Conservation (phyloP, 164 flowering plant genomes). For the Euptelea pleiosperma region DNA sequence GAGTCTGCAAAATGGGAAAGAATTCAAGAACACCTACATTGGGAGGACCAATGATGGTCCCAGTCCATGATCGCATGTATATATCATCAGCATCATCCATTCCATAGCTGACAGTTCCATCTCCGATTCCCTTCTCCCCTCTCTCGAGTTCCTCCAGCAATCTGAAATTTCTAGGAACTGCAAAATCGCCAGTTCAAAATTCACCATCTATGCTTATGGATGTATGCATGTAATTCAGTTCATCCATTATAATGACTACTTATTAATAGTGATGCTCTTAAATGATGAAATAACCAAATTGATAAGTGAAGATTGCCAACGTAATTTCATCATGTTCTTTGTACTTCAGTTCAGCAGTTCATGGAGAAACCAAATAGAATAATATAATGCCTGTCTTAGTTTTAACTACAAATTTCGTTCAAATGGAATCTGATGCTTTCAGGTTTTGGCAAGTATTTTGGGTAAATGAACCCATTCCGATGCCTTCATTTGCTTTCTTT, state of each 20-base stretch:
- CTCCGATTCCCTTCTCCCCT: conserved; percentile 79
- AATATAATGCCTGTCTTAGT: too few relatives aligned
- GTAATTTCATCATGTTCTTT: too few relatives aligned
- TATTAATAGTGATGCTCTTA: neutral
- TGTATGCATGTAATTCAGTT: neutral
- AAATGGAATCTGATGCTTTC: too few relatives aligned
- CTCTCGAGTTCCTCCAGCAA: conserved; percentile 72
- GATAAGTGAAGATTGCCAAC: neutral
- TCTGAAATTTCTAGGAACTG: conserved; percentile 78
- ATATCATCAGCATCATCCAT: conserved; percentile 82
- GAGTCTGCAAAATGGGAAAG: neutral
- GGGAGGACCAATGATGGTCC: conserved; percentile 74
- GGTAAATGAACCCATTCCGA: too few relatives aligned
- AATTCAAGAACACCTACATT: conserved; percentile 32
- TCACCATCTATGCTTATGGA: neutral
- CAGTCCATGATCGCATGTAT: conserved; percentile 74
- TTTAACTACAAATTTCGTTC: too few relatives aligned
- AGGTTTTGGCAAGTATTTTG: too few relatives aligned
- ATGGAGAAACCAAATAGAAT: neutral
- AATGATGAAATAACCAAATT: neutral
- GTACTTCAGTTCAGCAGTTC: neutral
- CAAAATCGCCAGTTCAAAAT: conserved; percentile 9
- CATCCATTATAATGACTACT: neutral
- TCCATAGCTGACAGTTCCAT: conserved; percentile 81
- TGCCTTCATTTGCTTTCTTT: too few relatives aligned